phyloP scores from a whole-genome alignment of 2,329 filamentous ascomycete species.

The Hyphodiscus sp. region DNA sequence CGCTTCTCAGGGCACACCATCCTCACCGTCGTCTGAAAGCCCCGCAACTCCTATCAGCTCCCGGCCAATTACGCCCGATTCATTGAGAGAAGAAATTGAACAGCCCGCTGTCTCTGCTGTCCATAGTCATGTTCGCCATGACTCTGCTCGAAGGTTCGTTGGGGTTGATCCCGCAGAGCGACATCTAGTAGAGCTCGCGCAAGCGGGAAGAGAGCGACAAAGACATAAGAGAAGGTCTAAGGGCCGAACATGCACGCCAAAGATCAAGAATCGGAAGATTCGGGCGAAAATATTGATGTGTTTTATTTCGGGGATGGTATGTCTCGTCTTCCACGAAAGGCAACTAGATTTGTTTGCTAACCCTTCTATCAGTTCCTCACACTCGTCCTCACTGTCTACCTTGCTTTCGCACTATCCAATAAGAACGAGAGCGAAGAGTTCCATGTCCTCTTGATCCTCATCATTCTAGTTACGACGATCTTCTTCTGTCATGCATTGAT shows the following conservation, averaged over 20 bases:
- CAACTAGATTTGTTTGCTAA: slow-evolving; percentile 4
- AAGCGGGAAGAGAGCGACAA: slow-evolving; percentile 35
- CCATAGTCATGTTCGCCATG: slow-evolving; percentile 9
- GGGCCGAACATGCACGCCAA: slow-evolving; percentile 37
- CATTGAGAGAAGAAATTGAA: slow-evolving; percentile 5
- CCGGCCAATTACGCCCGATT: slow-evolving; percentile 12
- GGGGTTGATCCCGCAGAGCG: slow-evolving; percentile 43
- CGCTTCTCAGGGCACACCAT: slow-evolving; percentile 9
- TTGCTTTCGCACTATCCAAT: slow-evolving; percentile 63
- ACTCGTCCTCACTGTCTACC: slow-evolving; percentile 36
- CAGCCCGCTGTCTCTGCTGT: slow-evolving; percentile 10
- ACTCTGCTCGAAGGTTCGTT: slow-evolving; percentile 28
- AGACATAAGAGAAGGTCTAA: slow-evolving; percentile 26
- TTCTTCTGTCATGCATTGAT: slow-evolving; percentile 78
- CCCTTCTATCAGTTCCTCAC: slow-evolving; percentile 18
- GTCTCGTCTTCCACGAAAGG: not conserved
- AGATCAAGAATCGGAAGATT: slow-evolving; percentile 46
- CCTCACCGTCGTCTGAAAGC: slow-evolving; percentile 7
- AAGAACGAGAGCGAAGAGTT: slow-evolving; percentile 62
- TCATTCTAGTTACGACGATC: slow-evolving; percentile 66
- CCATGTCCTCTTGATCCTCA: slow-evolving; percentile 71
- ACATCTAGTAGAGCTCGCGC: slow-evolving; percentile 39
- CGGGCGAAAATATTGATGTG: slow-evolving; percentile 52
- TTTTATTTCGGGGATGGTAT: slow-evolving; percentile 52
- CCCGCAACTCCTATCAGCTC: slow-evolving; percentile 10